Evolutionary conservation across 768 basidiomycete species (phyloP).

Genomic region (Suillus decipiens): DNA sequence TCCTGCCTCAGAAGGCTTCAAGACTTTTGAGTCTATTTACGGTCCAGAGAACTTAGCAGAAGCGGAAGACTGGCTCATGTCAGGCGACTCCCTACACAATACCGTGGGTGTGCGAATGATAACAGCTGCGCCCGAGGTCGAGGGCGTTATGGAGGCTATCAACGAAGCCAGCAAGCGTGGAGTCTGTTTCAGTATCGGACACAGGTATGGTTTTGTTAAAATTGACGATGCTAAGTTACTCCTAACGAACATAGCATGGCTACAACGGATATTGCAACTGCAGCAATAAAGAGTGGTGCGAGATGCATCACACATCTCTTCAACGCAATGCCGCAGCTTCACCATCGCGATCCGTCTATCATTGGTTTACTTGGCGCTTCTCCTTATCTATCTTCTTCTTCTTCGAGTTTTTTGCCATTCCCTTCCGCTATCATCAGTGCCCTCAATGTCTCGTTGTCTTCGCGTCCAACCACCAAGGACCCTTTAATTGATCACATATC

Average conservation of each 20-base stretch:
- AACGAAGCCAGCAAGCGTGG: constrained; percentile 60
- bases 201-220: constrained; percentile 54
- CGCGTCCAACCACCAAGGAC: constrained; percentile 17
- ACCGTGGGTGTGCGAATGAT: constrained; percentile 71
- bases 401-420: constrained; percentile 32
- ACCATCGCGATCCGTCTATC: constrained; percentile 90
- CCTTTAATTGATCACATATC: constrained; percentile 36
- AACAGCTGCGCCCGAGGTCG: constrained; percentile 85
- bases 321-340: constrained; percentile 90
- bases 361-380: constrained; percentile 85
- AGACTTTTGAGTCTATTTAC: constrained; percentile 75
- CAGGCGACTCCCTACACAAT: constrained; percentile 26
- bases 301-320: constrained; percentile 90
- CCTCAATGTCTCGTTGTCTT: constrained; percentile 13
- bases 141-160: constrained; percentile 77
- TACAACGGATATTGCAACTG: constrained; percentile 68
- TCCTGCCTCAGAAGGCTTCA: constrained; percentile 60
- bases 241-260: constrained; percentile 55
- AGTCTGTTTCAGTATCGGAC: constrained; percentile 83
- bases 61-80: constrained; percentile 68
- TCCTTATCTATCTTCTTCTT: constrained; percentile 52
- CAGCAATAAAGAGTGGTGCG: constrained; percentile 72
- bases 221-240: background rate
- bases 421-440: constrained; percentile 19
- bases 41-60: constrained; percentile 63